Evolutionary conservation across 441 rosid species (phyloP).

Genomic region (Aquilaria agallochum): DNA sequence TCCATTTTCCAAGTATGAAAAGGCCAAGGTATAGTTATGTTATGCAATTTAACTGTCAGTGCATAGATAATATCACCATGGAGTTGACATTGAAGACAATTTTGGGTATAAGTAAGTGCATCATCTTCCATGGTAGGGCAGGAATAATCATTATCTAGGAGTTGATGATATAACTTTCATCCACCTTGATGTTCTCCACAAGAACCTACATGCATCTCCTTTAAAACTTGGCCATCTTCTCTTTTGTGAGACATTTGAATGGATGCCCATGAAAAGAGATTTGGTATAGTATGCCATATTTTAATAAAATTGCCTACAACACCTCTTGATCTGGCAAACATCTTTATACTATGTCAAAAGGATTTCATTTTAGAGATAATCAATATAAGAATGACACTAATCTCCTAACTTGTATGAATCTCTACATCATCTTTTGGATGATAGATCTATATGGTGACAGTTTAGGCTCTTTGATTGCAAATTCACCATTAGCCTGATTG

Average conservation of each 20-base stretch:
- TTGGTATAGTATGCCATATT: background rate
- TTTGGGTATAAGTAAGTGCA: background rate
- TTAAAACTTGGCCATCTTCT: too few species aligned
- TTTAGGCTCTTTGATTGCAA: too few species aligned
- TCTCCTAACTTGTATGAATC: background rate
- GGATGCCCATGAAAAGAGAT: too few species aligned
- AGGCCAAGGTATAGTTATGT: background rate
- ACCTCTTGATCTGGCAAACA: too few species aligned
- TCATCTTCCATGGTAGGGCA: background rate
- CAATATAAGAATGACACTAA: background rate
- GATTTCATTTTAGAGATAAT: background rate
- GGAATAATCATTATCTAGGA: background rate
- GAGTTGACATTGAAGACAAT: too few species aligned
- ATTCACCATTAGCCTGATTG: too few species aligned
- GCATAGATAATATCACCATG: too few species aligned
- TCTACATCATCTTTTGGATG: background rate
- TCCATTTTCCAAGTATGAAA: background rate
- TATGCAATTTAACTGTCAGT: background rate
- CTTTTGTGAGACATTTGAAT: too few species aligned
- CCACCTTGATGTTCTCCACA: too few species aligned
- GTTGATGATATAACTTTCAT: too few species aligned
- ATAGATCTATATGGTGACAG: background rate
- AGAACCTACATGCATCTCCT: too few species aligned
- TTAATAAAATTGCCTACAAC: background rate
- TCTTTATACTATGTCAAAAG: background rate